Percentiles rank a stretch among this genome's conserved stretches.
Conservation (phyloP, 352 stramenopile genomes). For the Globisporangium spinosum region DNA sequence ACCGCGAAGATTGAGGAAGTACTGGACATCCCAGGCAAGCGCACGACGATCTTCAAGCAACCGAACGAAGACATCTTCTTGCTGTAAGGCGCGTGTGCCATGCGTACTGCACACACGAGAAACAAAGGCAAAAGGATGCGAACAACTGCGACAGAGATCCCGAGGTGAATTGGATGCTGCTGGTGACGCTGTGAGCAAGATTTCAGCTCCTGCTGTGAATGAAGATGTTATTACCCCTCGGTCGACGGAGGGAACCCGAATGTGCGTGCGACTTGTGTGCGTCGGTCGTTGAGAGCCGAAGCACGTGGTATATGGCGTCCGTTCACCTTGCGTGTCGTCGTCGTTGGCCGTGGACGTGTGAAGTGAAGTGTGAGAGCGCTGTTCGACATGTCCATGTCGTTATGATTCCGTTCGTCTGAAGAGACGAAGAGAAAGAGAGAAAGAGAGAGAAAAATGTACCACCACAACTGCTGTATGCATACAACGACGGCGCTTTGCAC, state of each 20-base stretch:
- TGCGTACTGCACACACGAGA: neutral
- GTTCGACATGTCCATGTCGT: neutral
- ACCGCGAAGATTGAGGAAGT: conserved; percentile 85
- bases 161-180: neutral
- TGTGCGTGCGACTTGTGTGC: neutral
- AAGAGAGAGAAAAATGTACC: neutral
- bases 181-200: neutral
- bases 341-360: neutral
- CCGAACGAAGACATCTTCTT: conserved; percentile 86
- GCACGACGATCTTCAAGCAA: conserved; percentile 79
- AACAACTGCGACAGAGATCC: neutral
- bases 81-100: conserved; percentile 33
- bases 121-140: neutral
- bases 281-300: neutral
- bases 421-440: neutral
- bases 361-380: neutral
- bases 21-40: conserved; percentile 82
- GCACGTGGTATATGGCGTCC: neutral
- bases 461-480: conserved; percentile 5
- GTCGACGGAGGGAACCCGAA: neutral
- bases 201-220: neutral
- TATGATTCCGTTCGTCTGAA: neutral
- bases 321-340: neutral
- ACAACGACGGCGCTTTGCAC: neutral
- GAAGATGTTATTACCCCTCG: neutral